Evolutionary conservation across 129 eudicot species (phyloP).

Genomic region (Mikania micrantha): DNA sequence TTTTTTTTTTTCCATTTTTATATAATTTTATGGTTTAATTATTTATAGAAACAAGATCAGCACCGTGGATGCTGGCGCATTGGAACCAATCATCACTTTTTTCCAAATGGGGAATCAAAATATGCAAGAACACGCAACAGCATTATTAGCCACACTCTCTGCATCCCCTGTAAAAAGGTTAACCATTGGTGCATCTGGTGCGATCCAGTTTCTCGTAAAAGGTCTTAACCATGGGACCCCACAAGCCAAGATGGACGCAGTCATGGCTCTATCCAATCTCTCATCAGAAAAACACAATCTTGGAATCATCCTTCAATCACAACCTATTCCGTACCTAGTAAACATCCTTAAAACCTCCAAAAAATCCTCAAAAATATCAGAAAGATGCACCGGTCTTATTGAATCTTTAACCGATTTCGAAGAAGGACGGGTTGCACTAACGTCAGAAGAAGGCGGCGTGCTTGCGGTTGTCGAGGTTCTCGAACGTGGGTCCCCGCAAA

Average conservation of each 20-base stretch:
- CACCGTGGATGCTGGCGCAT: slow-evolving; percentile 73
- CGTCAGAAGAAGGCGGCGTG: slow-evolving; percentile 88
- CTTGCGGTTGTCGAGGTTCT: slow-evolving; percentile 88
- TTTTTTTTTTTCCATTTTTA: too few species aligned
- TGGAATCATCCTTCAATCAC: slow-evolving; percentile 42
- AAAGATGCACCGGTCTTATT: slow-evolving; percentile 61
- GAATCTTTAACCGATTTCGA: slow-evolving; percentile 66
- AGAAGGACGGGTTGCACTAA: slow-evolving; percentile 60
- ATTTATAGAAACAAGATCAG: slow-evolving; percentile 73
- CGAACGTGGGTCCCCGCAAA: slow-evolving; percentile 76
- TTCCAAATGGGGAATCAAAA: slow-evolving; percentile 35
- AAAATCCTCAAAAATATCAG: slow-evolving; percentile 68
- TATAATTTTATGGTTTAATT: neutral
- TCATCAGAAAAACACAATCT: slow-evolving; percentile 66
- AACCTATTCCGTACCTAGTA: slow-evolving; percentile 58
- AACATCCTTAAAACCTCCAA: slow-evolving; percentile 60
- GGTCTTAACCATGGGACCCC: slow-evolving; percentile 42
- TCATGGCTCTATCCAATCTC: slow-evolving; percentile 86
- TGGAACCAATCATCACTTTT: slow-evolving; percentile 63
- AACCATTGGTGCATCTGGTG: slow-evolving; percentile 61
- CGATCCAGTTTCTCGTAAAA: slow-evolving; percentile 68
- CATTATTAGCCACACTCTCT: slow-evolving; percentile 76
- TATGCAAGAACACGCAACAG: slow-evolving; percentile 87
- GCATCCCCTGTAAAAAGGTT: slow-evolving; percentile 73
- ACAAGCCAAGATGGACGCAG: slow-evolving; percentile 77